Base-by-base conservation (phyloP, 257 asterid species). In the Pogostemon cablin region DNA sequence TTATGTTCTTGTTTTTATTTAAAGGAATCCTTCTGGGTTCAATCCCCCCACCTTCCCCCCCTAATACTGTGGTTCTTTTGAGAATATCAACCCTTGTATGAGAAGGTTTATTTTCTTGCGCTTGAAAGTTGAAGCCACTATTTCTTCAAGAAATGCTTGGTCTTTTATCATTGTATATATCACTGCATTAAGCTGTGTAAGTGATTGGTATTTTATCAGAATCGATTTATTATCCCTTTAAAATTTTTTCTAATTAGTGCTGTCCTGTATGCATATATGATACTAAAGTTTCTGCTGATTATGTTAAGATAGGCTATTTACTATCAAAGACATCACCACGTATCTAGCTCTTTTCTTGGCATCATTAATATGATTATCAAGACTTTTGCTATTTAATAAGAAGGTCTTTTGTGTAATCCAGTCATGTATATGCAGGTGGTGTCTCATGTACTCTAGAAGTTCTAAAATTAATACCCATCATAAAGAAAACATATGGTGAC, bases 401-500 rank as follows among this genome's bases (percentile, higher is more conserved):
- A 41, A 71, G 65, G 41, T 5, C 17, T 12, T 68, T 61, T 53
- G 49, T 65, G 15, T 44, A 69, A 71, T 20, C 44, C 4, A 37
- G 4, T 62, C 64, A 57, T 66, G 52, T 38, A 60, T 9, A 17
- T 75, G 79, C 86, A 87, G 96, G 93, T 67, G 89, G 88, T 40
- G 80, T 82, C 71, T 76, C 91, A 41, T 91, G 98, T 75, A 83
- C 90, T 35, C 68, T 37, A 54, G 97, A 91, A 81, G 68, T 81
- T 66, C 90, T 75, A 72, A 87, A 72, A 58, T 76, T 87, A 52
- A 69, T 87, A 57, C 96, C 97, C 9, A 69, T 77, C 35, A 77
- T 92, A 17, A 90, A 85, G 84, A 86, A 84, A 74, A 78, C 93
- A 59, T 90, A 92, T 44, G 95, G 96, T 1, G 91, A 84, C 64